phyloP scores from a whole-genome alignment of 2,329 filamentous ascomycete genomes.

The Botrytis squamosa region DNA sequence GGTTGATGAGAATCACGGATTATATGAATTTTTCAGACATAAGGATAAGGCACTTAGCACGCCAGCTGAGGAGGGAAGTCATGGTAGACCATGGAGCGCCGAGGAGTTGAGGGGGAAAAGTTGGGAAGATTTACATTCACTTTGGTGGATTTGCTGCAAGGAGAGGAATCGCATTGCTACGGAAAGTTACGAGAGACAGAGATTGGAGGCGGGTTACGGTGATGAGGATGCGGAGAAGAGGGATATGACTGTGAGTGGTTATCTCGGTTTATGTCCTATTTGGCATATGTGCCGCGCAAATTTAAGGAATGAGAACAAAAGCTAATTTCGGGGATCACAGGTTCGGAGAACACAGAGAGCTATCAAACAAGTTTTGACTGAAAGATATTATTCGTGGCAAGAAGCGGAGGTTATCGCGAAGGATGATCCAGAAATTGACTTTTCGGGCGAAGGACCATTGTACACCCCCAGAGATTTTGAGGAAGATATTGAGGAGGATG shows the following conservation, averaged over 20 bases:
- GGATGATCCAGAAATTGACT: conserved; percentile 64
- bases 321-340: conserved; percentile 46
- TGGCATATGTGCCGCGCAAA: conserved; percentile 8
- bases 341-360: conserved; percentile 73
- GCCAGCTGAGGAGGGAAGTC: conserved; percentile 66
- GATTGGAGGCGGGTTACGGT: conserved; percentile 71
- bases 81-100: conserved; percentile 81
- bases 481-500: conserved; percentile 37
- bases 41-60: conserved; percentile 66
- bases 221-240: conserved; percentile 63
- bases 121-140: conserved; percentile 86
- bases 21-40: conserved; percentile 87
- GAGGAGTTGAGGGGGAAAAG: conserved; percentile 85
- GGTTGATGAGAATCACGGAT: conserved; percentile 72
- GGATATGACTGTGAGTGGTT: conserved; percentile 60
- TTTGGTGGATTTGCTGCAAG: conserved; percentile 94
- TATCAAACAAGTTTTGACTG: conserved; percentile 83
- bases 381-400: conserved; percentile 85
- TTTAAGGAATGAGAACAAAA: not conserved
- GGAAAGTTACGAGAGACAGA: conserved; percentile 64
- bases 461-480: conserved; percentile 34
- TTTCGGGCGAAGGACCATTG: conserved; percentile 35
- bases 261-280: not conserved
- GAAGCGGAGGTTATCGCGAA: conserved; percentile 67
- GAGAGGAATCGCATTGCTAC: conserved; percentile 91